Base-by-base conservation (phyloP, 1,284 basidiomycete genomes). In the Tilletia caries region DNA sequence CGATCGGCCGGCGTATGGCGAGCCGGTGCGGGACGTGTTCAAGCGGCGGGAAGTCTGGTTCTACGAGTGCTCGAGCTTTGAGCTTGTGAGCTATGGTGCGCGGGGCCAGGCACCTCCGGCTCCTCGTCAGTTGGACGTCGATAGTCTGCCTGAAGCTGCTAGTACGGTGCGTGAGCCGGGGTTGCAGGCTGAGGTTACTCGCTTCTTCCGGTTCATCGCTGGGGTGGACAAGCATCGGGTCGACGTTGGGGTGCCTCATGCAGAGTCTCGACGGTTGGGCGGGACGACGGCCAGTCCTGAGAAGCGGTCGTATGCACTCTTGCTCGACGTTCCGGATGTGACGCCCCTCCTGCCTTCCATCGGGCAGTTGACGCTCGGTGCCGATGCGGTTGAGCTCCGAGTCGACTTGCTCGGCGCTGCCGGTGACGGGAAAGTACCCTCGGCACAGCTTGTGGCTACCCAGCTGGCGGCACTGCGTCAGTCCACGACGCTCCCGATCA, bases 331-430 rank as follows among this genome's bases (percentile, higher is more conserved):
- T 8, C 32, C 37, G 20, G 64, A 65, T 65, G 64, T 65, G n/a
- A 37, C 34, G 12, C 37, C 41, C 2, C 20, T 65, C 0, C 86
- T 95, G 44, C 84, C 87, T 13, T 84, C 89, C 50, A 87, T 98
- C 66, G 88, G 90, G 12, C 88, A 90, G 67, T 85, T 97, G 71
- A 89, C 89, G 0, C 86, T 88, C n/a, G 95, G 96, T 2, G 91
- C 90, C 1, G 95, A 98, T 79, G 95, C 94, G 0, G 86, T 98
- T 70, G 95, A 99, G 84, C 84, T 98, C 33, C 90, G 95, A 2
- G 94, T 95, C 5, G 95, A 98, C 83, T 87, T 98, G 13, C 87
- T 99, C 29, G 37, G 37, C 15, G 37, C 88, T 41, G 86, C 89
- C 3, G 75, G 79, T 29, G 86, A 44, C 23, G 85, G 86, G 23